Evolutionary conservation across 768 basidiomycete species (phyloP).

Genomic region (Pleurotus tuoliensis): DNA sequence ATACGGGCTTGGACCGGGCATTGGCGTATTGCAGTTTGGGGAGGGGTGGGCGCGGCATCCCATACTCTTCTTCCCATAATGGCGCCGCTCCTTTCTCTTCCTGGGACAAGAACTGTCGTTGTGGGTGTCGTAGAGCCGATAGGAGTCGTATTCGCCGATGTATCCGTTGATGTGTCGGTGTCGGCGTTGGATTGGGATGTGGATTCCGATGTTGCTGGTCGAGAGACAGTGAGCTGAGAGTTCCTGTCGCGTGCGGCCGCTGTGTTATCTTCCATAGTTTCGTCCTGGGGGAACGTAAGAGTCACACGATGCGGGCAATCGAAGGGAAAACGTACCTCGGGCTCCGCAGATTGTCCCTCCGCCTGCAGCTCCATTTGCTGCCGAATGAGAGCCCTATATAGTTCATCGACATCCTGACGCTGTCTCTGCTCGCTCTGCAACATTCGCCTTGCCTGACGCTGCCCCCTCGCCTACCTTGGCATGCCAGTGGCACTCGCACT

Average conservation of each 20-base stretch:
- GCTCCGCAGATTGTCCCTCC: not conserved
- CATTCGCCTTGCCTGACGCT: conserved; percentile 57
- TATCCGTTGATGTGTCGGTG: conserved; percentile 59
- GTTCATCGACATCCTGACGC: conserved; percentile 54
- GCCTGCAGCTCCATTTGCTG: conserved; percentile 29
- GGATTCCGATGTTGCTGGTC: conserved; percentile 13
- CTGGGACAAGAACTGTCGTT: conserved; percentile 51
- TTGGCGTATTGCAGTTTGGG: conserved; percentile 20
- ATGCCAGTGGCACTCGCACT: conserved; percentile 72
- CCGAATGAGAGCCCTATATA: conserved; percentile 55
- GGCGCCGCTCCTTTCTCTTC: conserved; percentile 71
- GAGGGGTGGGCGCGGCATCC: conserved; percentile 30
- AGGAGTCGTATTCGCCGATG: conserved; percentile 57
- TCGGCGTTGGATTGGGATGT: conserved; percentile 41
- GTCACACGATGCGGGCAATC: not conserved
- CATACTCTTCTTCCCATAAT: conserved; percentile 65
- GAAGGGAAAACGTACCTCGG: conserved; percentile 12
- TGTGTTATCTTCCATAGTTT: conserved; percentile 23
- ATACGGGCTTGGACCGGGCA: conserved; percentile 26
- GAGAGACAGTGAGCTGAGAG: conserved; percentile 17
- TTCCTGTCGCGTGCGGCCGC: conserved; percentile 12
- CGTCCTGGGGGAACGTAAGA: conserved; percentile 11
- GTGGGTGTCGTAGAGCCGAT: conserved; percentile 57
- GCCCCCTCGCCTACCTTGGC: conserved; percentile 73
- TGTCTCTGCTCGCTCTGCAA: conserved; percentile 49